These are phyloP conservation scores for Phlegmacium glaucopus DNA, from an alignment of 768 basidiomycete genomes.

Conservation along the genomic window DNA sequence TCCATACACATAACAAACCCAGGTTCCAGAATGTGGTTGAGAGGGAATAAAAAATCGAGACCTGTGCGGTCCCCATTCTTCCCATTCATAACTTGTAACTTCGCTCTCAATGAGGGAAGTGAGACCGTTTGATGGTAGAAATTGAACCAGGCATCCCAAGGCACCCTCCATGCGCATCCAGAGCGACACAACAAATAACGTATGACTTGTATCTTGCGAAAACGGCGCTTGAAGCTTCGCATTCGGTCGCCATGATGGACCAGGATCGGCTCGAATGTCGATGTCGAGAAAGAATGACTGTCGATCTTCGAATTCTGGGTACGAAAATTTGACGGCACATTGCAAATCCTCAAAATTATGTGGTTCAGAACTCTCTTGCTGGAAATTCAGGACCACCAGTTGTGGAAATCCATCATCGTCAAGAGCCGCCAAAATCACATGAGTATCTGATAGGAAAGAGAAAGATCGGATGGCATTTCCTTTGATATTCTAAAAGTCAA, in stretches of 20 bases:
- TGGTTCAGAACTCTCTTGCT: conserved; percentile 23
- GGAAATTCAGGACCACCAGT: conserved; percentile 40
- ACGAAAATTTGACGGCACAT: conserved; percentile 37
- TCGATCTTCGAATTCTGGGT: conserved; percentile 33
- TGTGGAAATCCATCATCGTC: conserved; percentile 8
- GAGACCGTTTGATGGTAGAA: conserved; percentile 39
- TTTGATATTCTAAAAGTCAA: conserved; percentile 19
- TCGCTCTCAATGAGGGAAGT: conserved; percentile 21
- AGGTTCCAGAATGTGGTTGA: conserved; percentile 35
- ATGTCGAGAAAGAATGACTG: conserved; percentile 28
- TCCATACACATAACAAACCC: conserved; percentile 60
- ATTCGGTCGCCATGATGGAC: conserved; percentile 41
- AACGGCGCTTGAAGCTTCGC: conserved; percentile 41
- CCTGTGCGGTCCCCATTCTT: conserved; percentile 47
- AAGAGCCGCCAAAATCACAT: conserved; percentile 33
- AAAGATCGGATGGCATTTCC: conserved; percentile 36
- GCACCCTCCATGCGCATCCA: conserved; percentile 28
- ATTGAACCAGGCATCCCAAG: conserved; percentile 33
- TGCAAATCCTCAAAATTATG: conserved; percentile 26
- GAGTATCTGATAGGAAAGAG: conserved; percentile 37
- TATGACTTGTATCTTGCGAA: conserved; percentile 34
- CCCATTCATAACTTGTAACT: conserved; percentile 34
- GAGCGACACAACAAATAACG: conserved; percentile 46
- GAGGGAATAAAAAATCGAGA: conserved; percentile 39
- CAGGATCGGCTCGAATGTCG: conserved; percentile 51